Evolutionary conservation across 805 yeast genomes (phyloP), one percentile per base, ranked within the genome.

Genomic region (Metschnikowia matae): DNA sequence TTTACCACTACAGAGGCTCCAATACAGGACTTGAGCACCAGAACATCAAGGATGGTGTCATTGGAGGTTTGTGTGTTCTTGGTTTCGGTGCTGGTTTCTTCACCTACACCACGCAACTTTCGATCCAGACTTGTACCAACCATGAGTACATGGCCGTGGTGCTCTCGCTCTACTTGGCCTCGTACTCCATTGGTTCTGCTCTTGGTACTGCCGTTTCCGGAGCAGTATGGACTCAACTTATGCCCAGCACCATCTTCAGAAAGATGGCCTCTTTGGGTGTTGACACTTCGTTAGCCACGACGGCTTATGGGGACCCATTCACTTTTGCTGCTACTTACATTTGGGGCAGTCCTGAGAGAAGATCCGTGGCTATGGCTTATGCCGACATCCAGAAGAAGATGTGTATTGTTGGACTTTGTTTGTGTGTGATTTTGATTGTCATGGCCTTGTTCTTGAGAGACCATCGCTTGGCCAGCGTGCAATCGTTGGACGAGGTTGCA

Each of bases 51-150:
- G 58, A 72, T 41, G 90, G 89, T 56, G 72, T 85, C 49, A 80
- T 86, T 62, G 90, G 85, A 14, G 79, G 84, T 5, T 73, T 81
- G 55, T 78, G 84, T 61, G 61, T 85, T 17, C 65, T 83, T 55
- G 91, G 91, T 57, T 76, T 86, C 51, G 90, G 89, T 58, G 87
- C 87, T 40, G 88, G 88, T 15, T 79, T 85, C 64, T 82, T 84
- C 71, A 81, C 86, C 14, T 83, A 82, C 59, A 75, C 85, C 4
- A 73, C 82, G 10, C 86, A 82, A 61, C 81, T 81, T 5, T 76
- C 85, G 40, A 76, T 82, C 54, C 82, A 80, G 61, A 72, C 87
- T 0, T 71, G 79, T 50, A 76, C 81, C 34, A 76, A 71, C 55
- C 90, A 84, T 65, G 84, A 80, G 60, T 75, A 79, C 65, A 78